A percentile compares a stretch with the other conserved stretches of the same genome.
These are phyloP conservation scores for Trichophyton schoenleinii DNA, from an alignment of 2,329 filamentous ascomycete genomes.

Conservation along the genomic window DNA sequence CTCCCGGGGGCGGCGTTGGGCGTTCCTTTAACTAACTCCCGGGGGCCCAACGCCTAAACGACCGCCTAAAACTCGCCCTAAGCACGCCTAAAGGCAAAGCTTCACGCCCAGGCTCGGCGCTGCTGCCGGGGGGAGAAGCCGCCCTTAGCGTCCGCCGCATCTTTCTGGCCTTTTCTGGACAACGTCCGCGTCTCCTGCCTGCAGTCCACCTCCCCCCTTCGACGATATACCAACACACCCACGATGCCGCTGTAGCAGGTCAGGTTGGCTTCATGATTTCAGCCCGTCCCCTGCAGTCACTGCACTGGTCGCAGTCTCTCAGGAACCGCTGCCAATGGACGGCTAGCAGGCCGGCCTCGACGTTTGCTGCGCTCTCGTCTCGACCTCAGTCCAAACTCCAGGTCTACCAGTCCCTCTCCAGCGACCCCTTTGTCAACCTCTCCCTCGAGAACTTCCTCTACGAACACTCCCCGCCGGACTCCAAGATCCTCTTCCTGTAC, in stretches of 20 bases:
- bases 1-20: not conserved
- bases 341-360: not conserved
- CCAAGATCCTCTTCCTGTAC: slow-evolving; percentile 75
- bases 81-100: not conserved
- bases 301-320: slow-evolving; percentile 2
- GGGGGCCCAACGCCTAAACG: not conserved
- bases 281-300: not conserved
- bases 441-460: slow-evolving; percentile 87
- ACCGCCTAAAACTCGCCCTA: not conserved
- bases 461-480: slow-evolving; percentile 56
- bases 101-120: not conserved
- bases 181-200: not conserved
- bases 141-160: not conserved
- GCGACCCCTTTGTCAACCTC: slow-evolving; percentile 77
- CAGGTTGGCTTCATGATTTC: slow-evolving; percentile 1
- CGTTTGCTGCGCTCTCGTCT: slow-evolving; percentile 1
- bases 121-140: not conserved
- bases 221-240: not conserved
- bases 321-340: not conserved
- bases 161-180: not conserved
- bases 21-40: not conserved
- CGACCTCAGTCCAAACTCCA: slow-evolving; percentile 36
- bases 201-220: too few relatives aligned
- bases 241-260: not conserved
- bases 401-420: slow-evolving; percentile 57